Evolutionary conservation across 2,329 filamentous ascomycete species (phyloP).

Genomic region (Aureobasidium musti): DNA sequence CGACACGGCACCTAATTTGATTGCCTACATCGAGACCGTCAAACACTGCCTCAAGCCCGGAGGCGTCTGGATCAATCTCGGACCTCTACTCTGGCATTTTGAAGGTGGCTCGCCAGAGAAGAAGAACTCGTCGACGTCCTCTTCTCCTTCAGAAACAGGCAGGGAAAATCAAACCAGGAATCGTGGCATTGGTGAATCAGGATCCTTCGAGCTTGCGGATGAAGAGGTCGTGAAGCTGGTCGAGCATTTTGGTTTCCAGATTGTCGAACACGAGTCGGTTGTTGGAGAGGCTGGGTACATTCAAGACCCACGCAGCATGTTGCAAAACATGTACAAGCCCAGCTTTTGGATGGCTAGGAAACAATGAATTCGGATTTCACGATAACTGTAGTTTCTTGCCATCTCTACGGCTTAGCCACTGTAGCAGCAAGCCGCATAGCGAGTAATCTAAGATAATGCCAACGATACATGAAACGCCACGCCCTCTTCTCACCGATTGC

Average conservation of each 20-base stretch:
- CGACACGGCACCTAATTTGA: slow-evolving; percentile 91
- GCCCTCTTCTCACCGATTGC: neutral
- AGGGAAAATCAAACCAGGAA: slow-evolving; percentile 48
- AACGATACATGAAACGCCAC: neutral
- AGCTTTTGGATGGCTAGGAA: slow-evolving; percentile 87
- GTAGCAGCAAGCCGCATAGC: neutral
- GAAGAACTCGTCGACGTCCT: slow-evolving; percentile 18
- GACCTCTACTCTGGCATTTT: slow-evolving; percentile 94
- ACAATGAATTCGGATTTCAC: slow-evolving; percentile 30
- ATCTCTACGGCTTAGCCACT: neutral
- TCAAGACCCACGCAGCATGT: slow-evolving; percentile 79
- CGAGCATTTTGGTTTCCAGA: slow-evolving; percentile 70
- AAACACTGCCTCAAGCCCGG: slow-evolving; percentile 72
- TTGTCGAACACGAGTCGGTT: slow-evolving; percentile 55
- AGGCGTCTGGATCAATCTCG: slow-evolving; percentile 85
- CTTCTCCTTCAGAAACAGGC: slow-evolving; percentile 38
- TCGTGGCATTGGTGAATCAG: slow-evolving; percentile 78
- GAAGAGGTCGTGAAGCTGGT: slow-evolving; percentile 83
- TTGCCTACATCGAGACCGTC: slow-evolving; percentile 86
- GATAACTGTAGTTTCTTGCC: neutral
- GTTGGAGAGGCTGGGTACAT: slow-evolving; percentile 74
- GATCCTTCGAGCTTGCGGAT: slow-evolving; percentile 84
- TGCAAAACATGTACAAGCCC: slow-evolving; percentile 77
- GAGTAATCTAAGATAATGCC: neutral
- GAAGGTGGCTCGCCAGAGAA: slow-evolving; percentile 64